Percentiles rank a stretch among this genome's conserved stretches.
phyloP scores from a whole-genome alignment of 257 asterid species.

The Fraxinus excelsior region DNA sequence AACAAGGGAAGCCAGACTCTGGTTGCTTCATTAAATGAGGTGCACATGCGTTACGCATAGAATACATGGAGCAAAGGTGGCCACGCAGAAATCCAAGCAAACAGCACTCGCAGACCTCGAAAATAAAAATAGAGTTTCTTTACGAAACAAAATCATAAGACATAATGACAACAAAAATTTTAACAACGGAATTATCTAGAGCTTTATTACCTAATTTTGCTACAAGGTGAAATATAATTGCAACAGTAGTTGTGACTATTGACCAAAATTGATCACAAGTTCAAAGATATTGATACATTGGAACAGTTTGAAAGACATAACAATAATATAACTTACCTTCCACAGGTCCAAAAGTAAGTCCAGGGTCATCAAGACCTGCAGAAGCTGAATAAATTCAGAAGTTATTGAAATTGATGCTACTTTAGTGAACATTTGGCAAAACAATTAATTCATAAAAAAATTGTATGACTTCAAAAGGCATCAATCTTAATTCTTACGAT shows the following conservation, averaged over 20 bases:
- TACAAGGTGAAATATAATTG: neutral
- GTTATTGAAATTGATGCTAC: constrained; percentile 7
- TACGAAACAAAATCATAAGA: neutral
- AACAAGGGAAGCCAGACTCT: neutral
- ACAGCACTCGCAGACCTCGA: neutral
- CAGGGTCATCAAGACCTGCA: constrained; percentile 65
- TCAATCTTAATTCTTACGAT: neutral
- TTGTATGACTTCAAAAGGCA: neutral
- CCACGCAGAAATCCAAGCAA: neutral
- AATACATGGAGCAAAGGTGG: neutral
- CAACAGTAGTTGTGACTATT: neutral
- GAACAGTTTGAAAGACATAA: neutral
- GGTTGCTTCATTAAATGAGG: neutral
- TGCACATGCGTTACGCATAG: neutral
- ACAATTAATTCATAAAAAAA: constrained; percentile 8
- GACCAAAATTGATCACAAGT: neutral
- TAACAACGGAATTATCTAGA: neutral
- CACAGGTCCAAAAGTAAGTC: constrained; percentile 62
- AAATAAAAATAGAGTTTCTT: neutral
- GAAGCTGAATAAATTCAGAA: constrained; percentile 16
- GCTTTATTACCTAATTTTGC: neutral
- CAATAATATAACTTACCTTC: constrained; percentile 45
- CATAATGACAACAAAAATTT: neutral
- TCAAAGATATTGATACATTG: neutral
- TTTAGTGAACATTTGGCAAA: neutral